A percentile compares a stretch with the other conserved stretches of the same genome.
These are phyloP conservation scores for Phytopythium boreale DNA, from an alignment of 352 stramenopile genomes.

Conservation along the genomic window DNA sequence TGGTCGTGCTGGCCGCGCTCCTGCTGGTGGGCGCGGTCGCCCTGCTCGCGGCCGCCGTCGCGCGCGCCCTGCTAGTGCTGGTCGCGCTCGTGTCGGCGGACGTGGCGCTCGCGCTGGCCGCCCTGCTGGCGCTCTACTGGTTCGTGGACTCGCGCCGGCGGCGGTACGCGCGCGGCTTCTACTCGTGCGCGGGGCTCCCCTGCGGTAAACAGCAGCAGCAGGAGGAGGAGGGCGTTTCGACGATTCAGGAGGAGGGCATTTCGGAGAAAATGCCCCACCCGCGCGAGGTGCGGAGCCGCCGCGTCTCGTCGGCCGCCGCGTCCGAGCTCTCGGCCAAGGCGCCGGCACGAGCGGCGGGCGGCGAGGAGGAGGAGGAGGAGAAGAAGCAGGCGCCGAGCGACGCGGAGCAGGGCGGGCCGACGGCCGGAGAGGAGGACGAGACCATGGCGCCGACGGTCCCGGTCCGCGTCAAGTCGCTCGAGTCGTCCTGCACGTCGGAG, in stretches of 20 bases:
- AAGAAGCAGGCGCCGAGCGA: too few relatives aligned
- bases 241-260: too few relatives aligned
- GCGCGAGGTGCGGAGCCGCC: too few relatives aligned
- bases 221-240: too few relatives aligned
- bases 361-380: too few relatives aligned
- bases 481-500: constrained; percentile 32
- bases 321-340: too few relatives aligned
- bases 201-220: too few relatives aligned
- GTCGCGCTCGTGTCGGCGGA: constrained; percentile 10
- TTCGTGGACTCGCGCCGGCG: constrained; percentile 10
- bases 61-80: constrained; percentile 7
- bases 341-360: too few relatives aligned
- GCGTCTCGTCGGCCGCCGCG: too few relatives aligned
- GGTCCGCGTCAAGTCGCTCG: constrained; percentile 12
- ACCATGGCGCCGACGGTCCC: constrained; percentile 5
- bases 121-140: constrained; percentile 6
- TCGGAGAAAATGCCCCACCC: too few relatives aligned
- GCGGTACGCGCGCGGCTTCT: constrained; percentile 40
- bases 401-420: too few relatives aligned
- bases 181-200: constrained; percentile 38
- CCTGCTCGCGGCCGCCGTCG: not conserved
- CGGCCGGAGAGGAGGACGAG: not conserved
- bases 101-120: constrained; percentile 7
- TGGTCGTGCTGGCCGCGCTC: constrained; percentile 2
- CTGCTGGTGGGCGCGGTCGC: not conserved